Base-by-base conservation (phyloP, 1,139 yeast genomes). In the Zhuliangozyma parablackwelliae region DNA sequence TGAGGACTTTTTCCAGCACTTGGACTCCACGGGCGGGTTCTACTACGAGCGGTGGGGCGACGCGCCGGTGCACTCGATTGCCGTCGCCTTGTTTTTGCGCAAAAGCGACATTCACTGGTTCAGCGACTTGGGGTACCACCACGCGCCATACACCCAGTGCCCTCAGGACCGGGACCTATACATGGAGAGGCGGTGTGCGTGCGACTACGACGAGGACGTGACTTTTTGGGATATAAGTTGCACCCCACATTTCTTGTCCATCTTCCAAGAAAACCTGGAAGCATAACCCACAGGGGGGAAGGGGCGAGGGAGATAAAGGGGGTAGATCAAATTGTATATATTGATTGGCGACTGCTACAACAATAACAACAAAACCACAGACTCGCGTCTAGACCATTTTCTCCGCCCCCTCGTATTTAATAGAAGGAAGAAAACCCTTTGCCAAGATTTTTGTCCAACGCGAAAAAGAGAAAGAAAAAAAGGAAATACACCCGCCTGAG, bases 11-110 rank as follows among this genome's bases (percentile, higher is more conserved):
- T 65, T 65, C 37, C 39, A 53, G 9, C 53, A 45, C 35, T 48
- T 65, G 34, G 70, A 65, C 43, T 16, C 29, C 7, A 37, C 47
- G 4, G 71, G 70, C 1, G 70, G 71, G 13, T 63, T 65, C 40
- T 65, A 44, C 43, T 65, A 65, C 42, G 70, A 65, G 44, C 45
- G 71, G 32, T 65, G 72, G 72, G 71, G 71, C 6, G 72, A 65
- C 44, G 72, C 70, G 1, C 71, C 72, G 0, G 49, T 65, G 9
- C 70, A 64, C 44, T 45, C 66, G 1, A 45, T 65, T 27, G 66
- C 58, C 4, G 47, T 61, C 10, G 53, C 59, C 30, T 39, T 54
- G 29, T 50, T 59, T 32, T 43, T 63, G 29, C 33, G 44, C 10
- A 53, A 50, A 23, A 34, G 41, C 13, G 59, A 63, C 21, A 32